Base-by-base conservation (phyloP, 2,329 filamentous ascomycete species). In the Cladosporium sp. region DNA sequence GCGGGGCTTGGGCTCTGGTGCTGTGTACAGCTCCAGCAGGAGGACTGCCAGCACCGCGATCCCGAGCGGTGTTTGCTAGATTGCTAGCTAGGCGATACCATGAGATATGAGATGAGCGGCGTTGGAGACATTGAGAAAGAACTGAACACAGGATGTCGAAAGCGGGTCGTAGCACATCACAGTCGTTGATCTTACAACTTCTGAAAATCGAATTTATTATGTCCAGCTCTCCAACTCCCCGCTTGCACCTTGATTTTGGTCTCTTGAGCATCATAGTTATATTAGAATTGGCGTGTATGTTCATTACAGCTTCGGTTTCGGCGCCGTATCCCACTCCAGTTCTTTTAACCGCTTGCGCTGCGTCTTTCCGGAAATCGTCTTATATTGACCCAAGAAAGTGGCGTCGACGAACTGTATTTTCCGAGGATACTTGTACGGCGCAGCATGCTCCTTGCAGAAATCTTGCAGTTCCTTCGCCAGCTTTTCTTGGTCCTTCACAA, bases 1-100 rank as follows among this genome's bases (percentile, higher is more conserved):
- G 72, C 67, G 78, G 40, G 78, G 78, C n/a, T 61, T 81, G 2
- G 78, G 78, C 12, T 43, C 48, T 18, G 48, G 39, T 16, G 48
- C 48, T 29, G 40, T 43, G 3, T 50, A 50, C 41, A 43, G 48
- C 32, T 43, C 39, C 13, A 43, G 32, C 33, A 43, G 39, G 32
- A 38, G 48, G 12, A 50, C 48, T 38, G 48, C 15, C 12, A 50
- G 48, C 48, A 38, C 22, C 19, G 30, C 41, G 15, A 38, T 50
- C 16, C 48, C 48, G 29, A 50, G 40, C 18, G 39, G 48, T 38
- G 48, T 43, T 11, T 50, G 48, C 40, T 43, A 50, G 45, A 40
- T 40, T 40, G 38, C 22, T 4, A 27, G 22, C 22, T 5, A 27
- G 9, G 22, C n/a, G 9, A 15, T 35, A 35, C 32, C 32, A 35